Evolutionary conservation across 106 monocot species (phyloP).

Genomic region (Platanthera zijinensis): DNA sequence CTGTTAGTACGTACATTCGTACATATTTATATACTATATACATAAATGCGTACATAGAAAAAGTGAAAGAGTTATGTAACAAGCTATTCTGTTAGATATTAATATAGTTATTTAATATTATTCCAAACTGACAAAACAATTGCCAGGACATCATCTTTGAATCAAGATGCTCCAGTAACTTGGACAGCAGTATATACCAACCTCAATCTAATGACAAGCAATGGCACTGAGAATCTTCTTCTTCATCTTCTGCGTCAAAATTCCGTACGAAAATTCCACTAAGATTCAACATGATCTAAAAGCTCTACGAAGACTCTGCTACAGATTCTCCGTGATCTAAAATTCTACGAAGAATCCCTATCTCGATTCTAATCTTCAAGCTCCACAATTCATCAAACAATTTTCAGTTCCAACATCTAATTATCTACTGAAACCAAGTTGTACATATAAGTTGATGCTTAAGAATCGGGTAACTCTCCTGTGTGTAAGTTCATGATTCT

Average conservation of each 20-base stretch:
- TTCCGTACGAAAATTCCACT: too few relatives aligned
- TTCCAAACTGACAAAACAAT: too few relatives aligned
- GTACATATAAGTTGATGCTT: neutral
- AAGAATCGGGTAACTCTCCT: neutral
- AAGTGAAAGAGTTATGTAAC: too few relatives aligned
- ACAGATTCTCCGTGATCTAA: neutral
- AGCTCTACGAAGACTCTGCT: too few relatives aligned
- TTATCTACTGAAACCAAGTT: neutral
- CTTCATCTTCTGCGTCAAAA: neutral
- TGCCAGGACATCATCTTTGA: neutral
- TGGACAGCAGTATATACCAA: neutral
- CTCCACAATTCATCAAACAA: neutral
- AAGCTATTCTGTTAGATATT: too few relatives aligned
- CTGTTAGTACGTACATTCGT: too few relatives aligned
- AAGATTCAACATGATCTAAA: too few relatives aligned
- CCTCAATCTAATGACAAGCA: neutral
- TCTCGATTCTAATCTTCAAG: neutral
- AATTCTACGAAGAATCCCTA: too few relatives aligned
- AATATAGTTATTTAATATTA: too few relatives aligned
- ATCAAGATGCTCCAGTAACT: neutral
- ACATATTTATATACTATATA: too few relatives aligned
- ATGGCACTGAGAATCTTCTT: neutral
- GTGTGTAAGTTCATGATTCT: neutral
- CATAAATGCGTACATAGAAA: too few relatives aligned
- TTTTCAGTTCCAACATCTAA: neutral